These are phyloP conservation scores for Hypoxylon sp. DNA, from an alignment of 2,329 filamentous ascomycete species.

Conservation along the genomic window DNA sequence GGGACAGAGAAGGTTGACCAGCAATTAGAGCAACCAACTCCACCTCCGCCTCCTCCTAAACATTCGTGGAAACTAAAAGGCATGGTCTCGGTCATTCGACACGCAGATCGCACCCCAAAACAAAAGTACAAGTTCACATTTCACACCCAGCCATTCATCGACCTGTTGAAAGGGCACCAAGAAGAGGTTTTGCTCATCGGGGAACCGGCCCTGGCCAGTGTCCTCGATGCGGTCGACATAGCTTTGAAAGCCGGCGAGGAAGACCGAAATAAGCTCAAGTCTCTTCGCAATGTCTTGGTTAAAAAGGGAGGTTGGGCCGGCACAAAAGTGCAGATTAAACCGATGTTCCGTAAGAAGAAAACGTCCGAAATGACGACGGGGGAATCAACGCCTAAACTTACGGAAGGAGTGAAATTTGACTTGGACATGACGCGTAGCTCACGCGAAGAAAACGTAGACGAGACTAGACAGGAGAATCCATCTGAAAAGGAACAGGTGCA, in stretches of 20 bases:
- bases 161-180: slow-evolving; percentile 91
- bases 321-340: slow-evolving; percentile 98
- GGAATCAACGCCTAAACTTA: slow-evolving; percentile 43
- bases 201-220: slow-evolving; percentile 86
- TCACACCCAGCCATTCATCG: slow-evolving; percentile 94
- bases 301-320: slow-evolving; percentile 95
- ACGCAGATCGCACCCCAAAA: slow-evolving; percentile 96
- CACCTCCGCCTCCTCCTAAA: slow-evolving; percentile 77
- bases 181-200: slow-evolving; percentile 96
- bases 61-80: slow-evolving; percentile 98
- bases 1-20: slow-evolving; percentile 43
- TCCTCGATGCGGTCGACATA: slow-evolving; percentile 84
- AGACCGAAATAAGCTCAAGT: slow-evolving; percentile 84
- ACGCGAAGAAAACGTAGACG: slow-evolving; percentile 37
- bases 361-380: slow-evolving; percentile 63
- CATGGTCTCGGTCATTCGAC: slow-evolving; percentile 93
- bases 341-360: slow-evolving; percentile 94
- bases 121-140: slow-evolving; percentile 99
- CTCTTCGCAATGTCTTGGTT: slow-evolving; percentile 84
- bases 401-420: slow-evolving; percentile 49
- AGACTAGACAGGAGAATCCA: slow-evolving; percentile 35
- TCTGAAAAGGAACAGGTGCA: slow-evolving; percentile 20
- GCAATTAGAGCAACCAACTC: slow-evolving; percentile 54
- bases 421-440: slow-evolving; percentile 43
- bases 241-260: slow-evolving; percentile 83